Base-by-base conservation (phyloP, 2,329 filamentous ascomycete species). In the Coniochaeta hoffmannii region DNA sequence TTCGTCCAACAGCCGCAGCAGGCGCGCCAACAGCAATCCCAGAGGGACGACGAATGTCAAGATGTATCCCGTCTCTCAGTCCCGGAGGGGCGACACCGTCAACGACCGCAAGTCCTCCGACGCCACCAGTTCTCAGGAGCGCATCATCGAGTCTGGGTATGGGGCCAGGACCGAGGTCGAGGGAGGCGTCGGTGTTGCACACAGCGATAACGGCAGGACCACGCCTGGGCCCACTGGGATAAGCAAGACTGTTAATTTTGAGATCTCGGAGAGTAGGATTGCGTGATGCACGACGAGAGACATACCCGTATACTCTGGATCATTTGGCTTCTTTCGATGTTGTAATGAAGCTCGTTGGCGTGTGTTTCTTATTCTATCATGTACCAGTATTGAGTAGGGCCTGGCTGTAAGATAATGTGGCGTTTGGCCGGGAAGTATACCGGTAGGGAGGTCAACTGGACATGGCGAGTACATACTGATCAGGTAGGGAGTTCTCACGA, bases 1-100 rank as follows among this genome's bases (percentile, higher is more conserved):
- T 1, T 54, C 51, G 17, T 56, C 55, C 24, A 51, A 41, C 38
- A 54, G 51, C 51, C 36, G 55, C 24, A 34, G 49, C 28, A 17
- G 19, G 28, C 49, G 28, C 10, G 31, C 49, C 11, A 19, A 14
- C 49, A 12, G 11, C 28, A 50, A 28, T n/a, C n/a, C n/a, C 41
- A 46, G 41, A n/a, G n/a, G n/a, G n/a, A n/a, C n/a, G n/a, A n/a
- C n/a, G n/a, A n/a, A 50, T 8, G 49, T 46, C 12, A 2, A 22
- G 28, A 50, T 34, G 49, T 34, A 50, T n/a, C 3, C 49, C 9
- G 49, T 24, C 4, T 19, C 26, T 6, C 49, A 26, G 14, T 22
- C 28, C 14, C 28, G 49, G 26, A 28, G 15, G 9, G 26, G 3
- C n/a, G 28, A 50, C 28, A 26, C 41, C n/a, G n/a, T 19, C 11